Evolutionary conservation across 2,329 filamentous ascomycete genomes (phyloP), one percentile per base, ranked within the genome.

Genomic region (Orbilia ellipsospora): DNA sequence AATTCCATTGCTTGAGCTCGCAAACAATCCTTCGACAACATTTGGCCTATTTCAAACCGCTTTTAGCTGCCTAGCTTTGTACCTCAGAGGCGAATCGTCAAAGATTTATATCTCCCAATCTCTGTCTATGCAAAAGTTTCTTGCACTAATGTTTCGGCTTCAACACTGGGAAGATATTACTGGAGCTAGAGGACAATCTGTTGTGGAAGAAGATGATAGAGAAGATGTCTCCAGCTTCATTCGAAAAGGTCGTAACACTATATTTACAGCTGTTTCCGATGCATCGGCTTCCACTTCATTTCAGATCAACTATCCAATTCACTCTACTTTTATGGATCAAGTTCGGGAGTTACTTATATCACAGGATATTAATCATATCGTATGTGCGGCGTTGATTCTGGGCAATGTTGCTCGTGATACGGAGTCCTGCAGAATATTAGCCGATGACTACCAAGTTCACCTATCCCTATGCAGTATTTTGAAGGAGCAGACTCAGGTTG

Each of bases 381-480:
- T 84, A 55, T 84, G 84, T 62, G 82, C 84, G 16, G 85, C 84
- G 73, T 79, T 85, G 50, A 83, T 85, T 76, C 81, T 85, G 13
- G 85, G 85, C 6, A 86, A 86, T 69, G 69, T 85, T 42, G 84
- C 84, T 31, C 82, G 83, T 40, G 83, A 83, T 7, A 83, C 84
- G 62, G 81, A 81, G 44, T 80, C 83, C 28, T 85, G 84, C 61
- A 77, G 80, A 63, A 78, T 78, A 10, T 83, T 86, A 80, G 82
- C 84, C 7, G 78, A 78, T 26, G 78, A 83, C 13, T 75, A 83
- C 26, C 78, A 80, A 12, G 80, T 85, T 12, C 84, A 85, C 72
- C 70, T 80, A 45, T 79, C 81, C 15, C 77, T 86, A 28, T 83
- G 84, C 60, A 75, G 80, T 2, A 81, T 84, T 23, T 79, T 86